Base-by-base conservation (phyloP, 2,329 filamentous ascomycete genomes). In the Colletotrichum magnum region DNA sequence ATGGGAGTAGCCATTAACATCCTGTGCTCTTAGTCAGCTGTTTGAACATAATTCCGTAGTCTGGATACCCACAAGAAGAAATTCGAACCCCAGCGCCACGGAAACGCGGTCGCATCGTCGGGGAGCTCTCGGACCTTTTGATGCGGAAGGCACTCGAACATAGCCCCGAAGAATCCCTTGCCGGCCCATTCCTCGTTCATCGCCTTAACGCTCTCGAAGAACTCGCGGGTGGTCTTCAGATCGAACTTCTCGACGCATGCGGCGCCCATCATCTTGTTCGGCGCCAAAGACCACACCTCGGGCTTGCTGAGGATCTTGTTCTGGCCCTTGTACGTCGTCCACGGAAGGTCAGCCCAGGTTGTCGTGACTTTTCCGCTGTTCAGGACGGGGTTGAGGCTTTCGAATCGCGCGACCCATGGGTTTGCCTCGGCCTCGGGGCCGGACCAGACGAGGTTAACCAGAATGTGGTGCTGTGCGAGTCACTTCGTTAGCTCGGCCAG, bases 1-100 rank as follows among this genome's bases (percentile, higher is more conserved):
- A 75, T 45, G 76, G 74, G 6, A 75, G 75, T 57, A 75, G 76
- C 21, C 77, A 45, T 74, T 78, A n/a, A 79, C 81, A 43, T 75
- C 72, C 61, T 80, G 36, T 63, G 6, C 5, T 1, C 5, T 2
- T 28, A 39, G 36, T 68, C 36, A 68, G 64, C 5, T 5, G 13
- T 16, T 5, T 13, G 4, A 15, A 3, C 41, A 13, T 18, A 32
- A 26, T 43, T 9, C 1, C 28, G 6, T 4, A 32, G 6, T 16
- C 9, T 32, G 7, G 7, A 32, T 4, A 45, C 64, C 63, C 12
- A 68, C 64, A 68, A 53, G 52, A 68, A 68, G 28, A 63, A 58
- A 24, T 68, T 68, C 26, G 64, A 68, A 1, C 64, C 64, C 64
- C 64, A 53, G 2, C 64, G 64, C 64, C 64, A 68, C 5, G 64